A percentile compares a stretch with the other conserved stretches of the same genome.
phyloP scores from a whole-genome alignment of 2,329 filamentous ascomycete genomes.

The Didymella lethalis region DNA sequence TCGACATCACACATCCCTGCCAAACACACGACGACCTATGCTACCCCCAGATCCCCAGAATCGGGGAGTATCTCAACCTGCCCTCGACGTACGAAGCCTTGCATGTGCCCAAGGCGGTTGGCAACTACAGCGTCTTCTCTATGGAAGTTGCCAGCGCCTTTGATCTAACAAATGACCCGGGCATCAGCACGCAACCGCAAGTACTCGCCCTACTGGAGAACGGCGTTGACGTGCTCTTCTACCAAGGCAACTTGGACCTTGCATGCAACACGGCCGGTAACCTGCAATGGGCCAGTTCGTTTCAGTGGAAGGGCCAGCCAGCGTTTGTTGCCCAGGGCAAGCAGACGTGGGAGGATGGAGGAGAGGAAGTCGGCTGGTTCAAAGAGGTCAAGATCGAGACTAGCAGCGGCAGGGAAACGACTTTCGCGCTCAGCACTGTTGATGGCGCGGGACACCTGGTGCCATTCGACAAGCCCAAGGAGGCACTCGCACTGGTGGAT shows the following conservation, averaged over 20 bases:
- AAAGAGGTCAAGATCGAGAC: constrained; percentile 46
- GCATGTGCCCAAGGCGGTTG: constrained; percentile 43
- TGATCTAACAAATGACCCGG: constrained; percentile 37
- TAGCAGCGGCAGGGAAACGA: constrained; percentile 38
- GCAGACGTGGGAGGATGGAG: constrained; percentile 35
- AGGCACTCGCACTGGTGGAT: constrained; percentile 41
- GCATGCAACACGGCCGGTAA: constrained; percentile 55
- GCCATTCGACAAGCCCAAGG: constrained; percentile 44
- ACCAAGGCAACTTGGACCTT: constrained; percentile 53
- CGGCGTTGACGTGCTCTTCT: constrained; percentile 51
- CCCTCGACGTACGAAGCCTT: constrained; percentile 46
- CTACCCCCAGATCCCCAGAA: constrained; percentile 44
- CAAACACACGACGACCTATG: constrained; percentile 50
- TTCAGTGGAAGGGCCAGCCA: constrained; percentile 57
- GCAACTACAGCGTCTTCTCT: constrained; percentile 43
- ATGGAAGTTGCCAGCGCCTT: constrained; percentile 40
- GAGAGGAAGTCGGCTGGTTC: constrained; percentile 44
- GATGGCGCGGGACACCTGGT: constrained; percentile 56
- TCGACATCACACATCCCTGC: constrained; percentile 54
- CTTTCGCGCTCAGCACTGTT: constrained; percentile 49
- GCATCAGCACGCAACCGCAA: constrained; percentile 44
- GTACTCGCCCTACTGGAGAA: constrained; percentile 48
- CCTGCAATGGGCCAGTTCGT: constrained; percentile 50
- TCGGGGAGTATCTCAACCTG: constrained; percentile 47
- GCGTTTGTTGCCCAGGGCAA: constrained; percentile 51